These are phyloP conservation scores for Petasospora fabianii DNA, from an alignment of 1,139 yeast species.

Conservation along the genomic window DNA sequence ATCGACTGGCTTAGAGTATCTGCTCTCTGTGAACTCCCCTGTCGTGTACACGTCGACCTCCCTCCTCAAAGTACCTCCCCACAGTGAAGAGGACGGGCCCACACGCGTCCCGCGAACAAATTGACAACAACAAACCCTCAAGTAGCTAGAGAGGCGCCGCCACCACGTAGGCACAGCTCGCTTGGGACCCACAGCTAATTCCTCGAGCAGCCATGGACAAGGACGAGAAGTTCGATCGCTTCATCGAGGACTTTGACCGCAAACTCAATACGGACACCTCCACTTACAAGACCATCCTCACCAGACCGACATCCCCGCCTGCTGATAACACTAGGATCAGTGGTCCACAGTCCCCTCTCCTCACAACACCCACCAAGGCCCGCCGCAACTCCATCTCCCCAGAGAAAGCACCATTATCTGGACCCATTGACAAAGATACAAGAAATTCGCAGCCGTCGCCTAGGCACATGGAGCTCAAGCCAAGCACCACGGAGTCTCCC, in stretches of 20 bases:
- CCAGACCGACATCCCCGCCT: conserved; percentile 4
- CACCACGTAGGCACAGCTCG: too few relatives aligned
- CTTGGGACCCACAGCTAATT: background rate
- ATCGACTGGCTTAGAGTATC: too few relatives aligned
- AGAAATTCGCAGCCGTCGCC: conserved; percentile 7
- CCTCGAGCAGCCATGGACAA: conserved; percentile 9
- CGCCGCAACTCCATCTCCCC: conserved; percentile 21
- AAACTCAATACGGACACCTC: conserved; percentile 26
- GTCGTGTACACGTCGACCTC: too few relatives aligned
- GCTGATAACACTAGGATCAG: conserved; percentile 1
- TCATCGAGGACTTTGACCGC: conserved; percentile 25
- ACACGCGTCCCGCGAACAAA: too few relatives aligned
- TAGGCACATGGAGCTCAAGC: conserved; percentile 6
- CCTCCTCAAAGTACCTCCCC: too few relatives aligned
- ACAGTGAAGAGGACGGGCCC: too few relatives aligned
- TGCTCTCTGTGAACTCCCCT: too few relatives aligned
- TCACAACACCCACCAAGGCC: conserved; percentile 27
- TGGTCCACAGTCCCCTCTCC: conserved; percentile 18
- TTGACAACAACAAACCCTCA: too few relatives aligned
- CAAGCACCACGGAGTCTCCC: background rate
- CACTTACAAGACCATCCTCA: conserved; percentile 18
- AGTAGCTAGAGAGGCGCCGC: background rate
- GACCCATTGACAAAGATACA: background rate
- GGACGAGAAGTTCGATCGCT: conserved; percentile 24
- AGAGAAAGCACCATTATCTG: conserved; percentile 21